A percentile compares a stretch with the other conserved stretches of the same genome.
These are phyloP conservation scores for Triadica sebifera DNA, from an alignment of 345 rosid species.

Conservation along the genomic window DNA sequence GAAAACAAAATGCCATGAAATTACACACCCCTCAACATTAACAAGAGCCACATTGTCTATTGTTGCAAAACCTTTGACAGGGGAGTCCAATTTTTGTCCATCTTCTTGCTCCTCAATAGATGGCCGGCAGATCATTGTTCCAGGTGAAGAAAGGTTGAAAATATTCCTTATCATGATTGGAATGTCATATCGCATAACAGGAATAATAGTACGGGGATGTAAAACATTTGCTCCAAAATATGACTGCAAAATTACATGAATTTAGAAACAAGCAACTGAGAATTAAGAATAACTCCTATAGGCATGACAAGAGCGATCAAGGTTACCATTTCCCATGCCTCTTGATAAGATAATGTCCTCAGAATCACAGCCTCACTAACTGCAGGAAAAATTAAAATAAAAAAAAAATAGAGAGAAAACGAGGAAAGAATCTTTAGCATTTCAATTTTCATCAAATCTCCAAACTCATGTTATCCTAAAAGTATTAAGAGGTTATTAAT, in stretches of 20 bases:
- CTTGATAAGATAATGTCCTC: slow-evolving; percentile 84
- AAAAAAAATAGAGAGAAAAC: slow-evolving; percentile 1
- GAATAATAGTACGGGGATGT: slow-evolving; percentile 98
- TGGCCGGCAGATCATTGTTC: slow-evolving; percentile 75
- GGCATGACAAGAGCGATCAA: slow-evolving; percentile 21
- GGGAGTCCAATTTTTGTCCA: slow-evolving; percentile 45
- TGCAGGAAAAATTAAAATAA: slow-evolving; percentile 36
- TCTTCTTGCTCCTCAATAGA: slow-evolving; percentile 46
- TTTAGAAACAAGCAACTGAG: slow-evolving; percentile 4
- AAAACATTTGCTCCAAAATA: slow-evolving; percentile 98
- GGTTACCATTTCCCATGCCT: slow-evolving; percentile 99
- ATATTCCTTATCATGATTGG: slow-evolving; percentile 94
- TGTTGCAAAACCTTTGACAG: slow-evolving; percentile 94
- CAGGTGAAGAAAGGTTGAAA: slow-evolving; percentile 84
- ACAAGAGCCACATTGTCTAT: slow-evolving; percentile 94
- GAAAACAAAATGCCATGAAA: slow-evolving; percentile 14
- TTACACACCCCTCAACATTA: slow-evolving; percentile 90
- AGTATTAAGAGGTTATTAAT: not conserved
- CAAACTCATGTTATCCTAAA: slow-evolving; percentile 12
- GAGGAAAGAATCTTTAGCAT: not conserved
- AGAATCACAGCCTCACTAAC: slow-evolving; percentile 95
- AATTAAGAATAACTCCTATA: slow-evolving; percentile 18
- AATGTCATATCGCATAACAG: slow-evolving; percentile 87
- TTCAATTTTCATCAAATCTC: slow-evolving; percentile 13
- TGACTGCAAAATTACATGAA: slow-evolving; percentile 60